Evolutionary conservation across 768 basidiomycete species (phyloP).

Genomic region (Kwoniella bestiolae): DNA sequence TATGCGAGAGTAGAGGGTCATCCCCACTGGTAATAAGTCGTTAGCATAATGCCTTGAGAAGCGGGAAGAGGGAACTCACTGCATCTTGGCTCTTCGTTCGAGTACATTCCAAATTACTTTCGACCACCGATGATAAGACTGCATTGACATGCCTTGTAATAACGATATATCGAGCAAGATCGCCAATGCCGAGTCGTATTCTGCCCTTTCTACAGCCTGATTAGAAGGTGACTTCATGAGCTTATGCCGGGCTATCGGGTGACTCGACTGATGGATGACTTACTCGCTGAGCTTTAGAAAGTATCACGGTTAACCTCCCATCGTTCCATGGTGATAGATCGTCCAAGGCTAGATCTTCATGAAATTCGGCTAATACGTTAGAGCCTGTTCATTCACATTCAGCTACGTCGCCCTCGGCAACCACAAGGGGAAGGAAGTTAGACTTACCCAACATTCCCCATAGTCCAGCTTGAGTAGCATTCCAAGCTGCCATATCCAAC

Average conservation of each 20-base stretch:
- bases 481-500: slow-evolving; percentile 38
- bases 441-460: slow-evolving; percentile 49
- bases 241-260: neutral
- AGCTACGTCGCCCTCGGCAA: too few relatives aligned
- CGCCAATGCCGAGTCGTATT: slow-evolving; percentile 38
- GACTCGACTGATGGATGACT: slow-evolving; percentile 10
- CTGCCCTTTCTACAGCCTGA: slow-evolving; percentile 27
- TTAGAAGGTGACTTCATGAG: neutral
- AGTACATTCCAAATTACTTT: slow-evolving; percentile 44
- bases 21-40: slow-evolving; percentile 29
- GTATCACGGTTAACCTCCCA: slow-evolving; percentile 35
- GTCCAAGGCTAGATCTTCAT: slow-evolving; percentile 46
- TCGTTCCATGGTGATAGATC: slow-evolving; percentile 15
- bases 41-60: neutral
- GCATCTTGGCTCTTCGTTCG: slow-evolving; percentile 32
- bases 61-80: slow-evolving; percentile 27
- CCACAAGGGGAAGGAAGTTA: neutral
- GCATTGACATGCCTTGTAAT: slow-evolving; percentile 32
- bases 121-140: slow-evolving; percentile 46
- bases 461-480: slow-evolving; percentile 46
- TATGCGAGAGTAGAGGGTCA: slow-evolving; percentile 5
- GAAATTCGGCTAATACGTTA: slow-evolving; percentile 32
- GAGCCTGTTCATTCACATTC: slow-evolving; percentile 32
- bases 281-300: slow-evolving; percentile 46
- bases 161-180: slow-evolving; percentile 27